phyloP scores from a whole-genome alignment of 169 alveolate genomes.

The Plasmodium gonderi region DNA sequence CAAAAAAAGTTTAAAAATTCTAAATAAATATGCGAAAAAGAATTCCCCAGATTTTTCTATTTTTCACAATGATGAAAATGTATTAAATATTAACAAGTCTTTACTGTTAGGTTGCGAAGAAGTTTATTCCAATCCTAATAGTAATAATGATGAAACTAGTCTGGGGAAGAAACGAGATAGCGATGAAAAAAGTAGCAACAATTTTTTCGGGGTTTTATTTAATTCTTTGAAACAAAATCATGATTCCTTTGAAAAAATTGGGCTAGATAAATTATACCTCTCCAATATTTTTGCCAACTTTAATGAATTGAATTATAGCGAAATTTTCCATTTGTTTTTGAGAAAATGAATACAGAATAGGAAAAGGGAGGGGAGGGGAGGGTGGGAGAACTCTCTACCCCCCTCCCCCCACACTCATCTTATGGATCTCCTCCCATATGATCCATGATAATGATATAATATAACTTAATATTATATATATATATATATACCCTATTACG shows the following conservation, averaged over 20 bases:
- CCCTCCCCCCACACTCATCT: too few species aligned
- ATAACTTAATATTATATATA: too few species aligned
- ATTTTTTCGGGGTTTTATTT: constrained; percentile 8
- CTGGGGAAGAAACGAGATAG: neutral
- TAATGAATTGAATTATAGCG: constrained; percentile 37
- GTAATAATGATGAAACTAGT: neutral
- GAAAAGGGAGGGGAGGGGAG: too few species aligned
- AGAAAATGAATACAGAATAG: too few species aligned
- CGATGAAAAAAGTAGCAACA: neutral
- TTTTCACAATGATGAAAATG: constrained; percentile 20
- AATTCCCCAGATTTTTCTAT: constrained; percentile 17
- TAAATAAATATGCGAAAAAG: constrained; percentile 49
- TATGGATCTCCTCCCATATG: too few species aligned
- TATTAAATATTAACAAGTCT: constrained; percentile 25
- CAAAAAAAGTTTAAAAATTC: constrained; percentile 15
- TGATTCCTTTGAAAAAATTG: constrained; percentile 7
- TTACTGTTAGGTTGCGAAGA: neutral
- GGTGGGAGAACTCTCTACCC: too few species aligned
- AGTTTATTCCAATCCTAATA: neutral
- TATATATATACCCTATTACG: too few species aligned
- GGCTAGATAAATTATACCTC: constrained; percentile 1
- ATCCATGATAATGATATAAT: too few species aligned
- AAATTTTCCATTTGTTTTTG: constrained; percentile 15
- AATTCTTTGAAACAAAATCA: constrained; percentile 5
- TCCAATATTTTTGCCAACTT: constrained; percentile 35